Base-by-base conservation (phyloP, 306 rosid genomes). In the Acacia crassicarpa region DNA sequence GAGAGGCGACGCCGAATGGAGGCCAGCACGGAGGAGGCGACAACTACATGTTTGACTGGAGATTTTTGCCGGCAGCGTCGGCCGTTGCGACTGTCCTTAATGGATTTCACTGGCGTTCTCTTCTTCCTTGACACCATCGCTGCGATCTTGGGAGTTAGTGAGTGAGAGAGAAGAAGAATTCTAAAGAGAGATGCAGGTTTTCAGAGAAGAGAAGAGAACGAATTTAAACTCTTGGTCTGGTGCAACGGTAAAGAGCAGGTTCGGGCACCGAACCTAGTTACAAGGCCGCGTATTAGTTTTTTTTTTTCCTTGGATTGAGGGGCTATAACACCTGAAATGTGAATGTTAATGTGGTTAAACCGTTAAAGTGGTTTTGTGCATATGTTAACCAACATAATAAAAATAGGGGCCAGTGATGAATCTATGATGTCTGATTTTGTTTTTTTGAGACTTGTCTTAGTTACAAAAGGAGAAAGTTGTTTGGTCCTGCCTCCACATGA, bases 121-220 rank as follows among this genome's bases (percentile, higher is more conserved):
- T 88, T 95, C 61, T 78, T 80, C 88, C 85, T 95, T 22, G 96
- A 92, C 58, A 92, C 98, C 99, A 95, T 93, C 80, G 77, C 75
- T 49, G 23, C 53, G 44, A 63, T 74, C 80, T 71, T 23, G 75
- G 7, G 38, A 20, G 35, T 3, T 5, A 23, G 35, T 11, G 67
- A 61, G 67, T 10, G 35, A 61, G 67, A 23, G 33, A 23, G 66
- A 23, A 15, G 16, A 0, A 46, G 51, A 46, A 3, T 46, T 46
- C 51, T 48, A 33, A 75, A 32, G 12, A 62, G 40, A 32, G 48
- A 74, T 16, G 19, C 12, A 38, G 32, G 74, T 19, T 74, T 41
- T 69, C 30, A 8, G 15, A 16, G 70, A 43, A 49, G 70, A 72
- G 51, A 17, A 15, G 17, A 63, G 8, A 56, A 72, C 4, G 35